Base-by-base conservation (phyloP, 768 basidiomycete species). In the Hirschioporus abietinus region DNA sequence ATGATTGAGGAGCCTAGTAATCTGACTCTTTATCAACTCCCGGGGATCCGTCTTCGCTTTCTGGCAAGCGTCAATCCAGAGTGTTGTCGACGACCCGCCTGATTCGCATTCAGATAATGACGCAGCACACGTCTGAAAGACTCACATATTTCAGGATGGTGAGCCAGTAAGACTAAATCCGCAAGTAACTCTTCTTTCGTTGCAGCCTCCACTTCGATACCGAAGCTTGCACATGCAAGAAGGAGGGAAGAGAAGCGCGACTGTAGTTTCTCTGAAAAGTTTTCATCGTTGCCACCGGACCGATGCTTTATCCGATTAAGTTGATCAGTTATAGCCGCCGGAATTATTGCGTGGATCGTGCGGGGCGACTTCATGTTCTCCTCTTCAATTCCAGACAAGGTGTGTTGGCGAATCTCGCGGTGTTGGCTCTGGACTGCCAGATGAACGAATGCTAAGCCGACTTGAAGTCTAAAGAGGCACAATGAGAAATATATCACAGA, bases 11-110 rank as follows among this genome's bases (percentile, higher is more conserved):
- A 90, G 74, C 8, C 74, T 75, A 66, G 87, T 83, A 1, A 86
- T 59, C 66, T 86, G 79, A 25, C 76, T 78, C 8, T 78, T 79
- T 4, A 91, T 80, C 7, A 92, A 75, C 17, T 84, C 82, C 24
- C 80, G 79, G 1, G 95, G 95, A 72, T 96, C 92, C 4, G 83
- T 72, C 1, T 79, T 74, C 0, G 90, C 87, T 66, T 82, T 84
- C 70, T 92, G 92, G 65, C 90, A 92, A 5, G 92, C 69, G 65
- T 93, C 91, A 67, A 96, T 90, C 95, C 95, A 97, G 1, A 82
- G 83, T 24, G 86, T 87, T 20, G 86, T 83, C 9, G 83, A 81
- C 18, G 79, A 75, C 23, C 79, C 82, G 68, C 80, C 85, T 85
- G 65, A 1, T 34, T 35, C 61, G 30, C 27, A 35, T 15, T 60